Conservation (phyloP, 1,139 yeast genomes). For the Yamadazyma pseudoaaseri region DNA sequence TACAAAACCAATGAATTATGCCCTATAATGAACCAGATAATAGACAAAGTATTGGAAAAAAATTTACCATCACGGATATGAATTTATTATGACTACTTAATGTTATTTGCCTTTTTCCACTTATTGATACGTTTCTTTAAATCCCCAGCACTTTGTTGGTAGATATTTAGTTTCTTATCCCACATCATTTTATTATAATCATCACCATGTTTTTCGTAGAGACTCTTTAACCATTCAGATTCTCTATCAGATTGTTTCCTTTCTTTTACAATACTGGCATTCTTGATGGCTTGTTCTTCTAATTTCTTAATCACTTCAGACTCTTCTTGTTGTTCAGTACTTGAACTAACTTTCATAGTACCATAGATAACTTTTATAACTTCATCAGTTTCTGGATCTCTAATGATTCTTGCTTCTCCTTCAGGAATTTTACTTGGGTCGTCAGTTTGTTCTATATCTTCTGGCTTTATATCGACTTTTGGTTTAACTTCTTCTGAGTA, state of each 20-base stretch:
- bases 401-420: slow-evolving; percentile 80
- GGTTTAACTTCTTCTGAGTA: slow-evolving; percentile 12
- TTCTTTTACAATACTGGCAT: slow-evolving; percentile 46
- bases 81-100: slow-evolving; percentile 2
- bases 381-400: slow-evolving; percentile 68
- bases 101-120: slow-evolving; percentile 55
- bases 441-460: slow-evolving; percentile 41
- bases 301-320: slow-evolving; percentile 64
- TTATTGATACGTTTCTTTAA: slow-evolving; percentile 63
- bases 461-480: slow-evolving; percentile 24
- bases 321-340: slow-evolving; percentile 21
- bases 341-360: slow-evolving; percentile 38
- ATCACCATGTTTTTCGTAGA: slow-evolving; percentile 81
- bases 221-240: slow-evolving; percentile 61
- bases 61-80: slow-evolving; percentile 33
- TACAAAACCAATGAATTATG: slow-evolving; percentile 37
- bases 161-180: slow-evolving; percentile 81
- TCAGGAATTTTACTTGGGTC: slow-evolving; percentile 63
- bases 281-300: slow-evolving; percentile 59
- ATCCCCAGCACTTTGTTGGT: slow-evolving; percentile 86
- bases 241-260: slow-evolving; percentile 73
- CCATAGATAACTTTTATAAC: slow-evolving; percentile 73
- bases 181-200: slow-evolving; percentile 88
- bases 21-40: slow-evolving; percentile 52
- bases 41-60: slow-evolving; percentile 42